Base-by-base conservation (phyloP, 176 grass and related monocot species). In the Cocos nucifera region DNA sequence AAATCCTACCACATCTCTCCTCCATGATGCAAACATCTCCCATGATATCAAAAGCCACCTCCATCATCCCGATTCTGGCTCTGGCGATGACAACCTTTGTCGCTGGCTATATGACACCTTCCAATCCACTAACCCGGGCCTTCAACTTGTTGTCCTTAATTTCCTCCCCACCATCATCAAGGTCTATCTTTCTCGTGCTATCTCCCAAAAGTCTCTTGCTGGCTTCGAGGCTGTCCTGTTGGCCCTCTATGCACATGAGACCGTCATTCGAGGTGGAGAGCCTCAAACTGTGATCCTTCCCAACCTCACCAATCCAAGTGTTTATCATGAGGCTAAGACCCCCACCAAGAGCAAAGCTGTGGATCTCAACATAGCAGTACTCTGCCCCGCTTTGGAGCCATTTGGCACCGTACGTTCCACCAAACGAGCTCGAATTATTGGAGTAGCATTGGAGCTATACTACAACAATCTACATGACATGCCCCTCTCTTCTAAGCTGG, bases 61-160 rank as follows among this genome's bases (percentile, higher is more conserved):
- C 21, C 66, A 75, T 5, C 51, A 22, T 4, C 53, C 73, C 2
- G 69, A 21, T 0, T 85, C 87, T 4, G 84, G 93, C 8, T 74
- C 77, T 4, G 84, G 93, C 6, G 71, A 71, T 7, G 81, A 98
- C 63, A 53, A 67, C 15, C 48, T 98, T 54, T 89, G 84, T 62
- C 79, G 87, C 49, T 89, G 93, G 87, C 87, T 98, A 76, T 98
- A 98, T 54, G 79, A 91, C 59, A 71, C 84, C 12, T 98, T 98
- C 52, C 78, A 88, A 17, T 74, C 87, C 19, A 70, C 52, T 35
- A 25, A 78, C 62, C 62, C 84, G 1, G 79, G 56, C 54, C 78
- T 97, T 18, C 93, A 86, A 58, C 87, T 98, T 59, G 81, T 67
- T 4, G 81, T 92, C 69, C 70, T 92, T 3, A 81, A 61, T 39